These are phyloP conservation scores for Balansia obtecta DNA, from an alignment of 2,329 filamentous ascomycete species.

Conservation along the genomic window DNA sequence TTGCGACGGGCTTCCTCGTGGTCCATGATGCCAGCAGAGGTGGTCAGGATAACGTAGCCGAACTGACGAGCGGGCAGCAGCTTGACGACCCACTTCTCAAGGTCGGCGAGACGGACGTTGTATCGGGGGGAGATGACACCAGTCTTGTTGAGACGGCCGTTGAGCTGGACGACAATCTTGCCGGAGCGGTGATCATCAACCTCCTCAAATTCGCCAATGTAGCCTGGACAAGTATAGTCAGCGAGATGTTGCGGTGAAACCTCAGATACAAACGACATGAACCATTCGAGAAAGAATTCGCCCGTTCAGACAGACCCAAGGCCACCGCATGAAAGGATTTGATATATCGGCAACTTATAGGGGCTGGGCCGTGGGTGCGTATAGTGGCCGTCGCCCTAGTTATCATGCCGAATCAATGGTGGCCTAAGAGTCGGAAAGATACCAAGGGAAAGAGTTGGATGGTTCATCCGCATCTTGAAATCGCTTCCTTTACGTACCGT, in stretches of 20 bases:
- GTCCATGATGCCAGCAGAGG: slow-evolving; percentile 99
- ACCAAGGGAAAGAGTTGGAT: not conserved
- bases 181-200: slow-evolving; percentile 98
- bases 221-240: slow-evolving; percentile 55
- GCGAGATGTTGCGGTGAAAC: slow-evolving; percentile 67
- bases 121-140: slow-evolving; percentile 99
- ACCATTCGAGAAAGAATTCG: slow-evolving; percentile 8
- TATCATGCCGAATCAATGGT: slow-evolving; percentile 79
- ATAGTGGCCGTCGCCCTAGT: slow-evolving; percentile 88
- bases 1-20: slow-evolving; percentile 99
- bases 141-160: slow-evolving; percentile 96
- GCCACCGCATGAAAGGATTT: slow-evolving; percentile 50
- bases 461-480: not conserved
- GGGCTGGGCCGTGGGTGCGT: slow-evolving; percentile 76
- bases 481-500: slow-evolving; percentile 58
- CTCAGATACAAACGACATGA: slow-evolving; percentile 60
- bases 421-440: slow-evolving; percentile 10
- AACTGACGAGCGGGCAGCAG: slow-evolving; percentile 99
- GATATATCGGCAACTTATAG: slow-evolving; percentile 99
- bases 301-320: slow-evolving; percentile 53
- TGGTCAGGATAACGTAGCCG: slow-evolving; percentile 98
- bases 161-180: slow-evolving; percentile 99
- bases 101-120: slow-evolving; percentile 94
- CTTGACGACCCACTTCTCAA: slow-evolving; percentile 99
- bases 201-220: slow-evolving; percentile 99